These are phyloP conservation scores for Paramarasmius palmivorus DNA, from an alignment of 1,284 basidiomycete genomes.

Conservation along the genomic window DNA sequence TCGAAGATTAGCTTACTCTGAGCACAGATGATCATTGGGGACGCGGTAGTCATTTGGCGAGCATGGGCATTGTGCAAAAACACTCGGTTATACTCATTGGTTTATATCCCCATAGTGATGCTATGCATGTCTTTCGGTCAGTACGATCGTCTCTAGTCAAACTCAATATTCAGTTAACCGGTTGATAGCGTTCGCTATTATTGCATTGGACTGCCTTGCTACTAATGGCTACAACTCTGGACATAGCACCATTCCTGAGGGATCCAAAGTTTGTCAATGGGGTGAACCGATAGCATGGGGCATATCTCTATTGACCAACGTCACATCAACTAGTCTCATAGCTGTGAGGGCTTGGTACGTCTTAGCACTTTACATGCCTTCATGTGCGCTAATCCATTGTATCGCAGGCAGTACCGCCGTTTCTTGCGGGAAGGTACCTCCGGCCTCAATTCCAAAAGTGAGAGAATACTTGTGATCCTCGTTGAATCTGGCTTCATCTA, in stretches of 20 bases:
- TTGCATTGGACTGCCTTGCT: conserved; percentile 3
- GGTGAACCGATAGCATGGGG: conserved; percentile 9
- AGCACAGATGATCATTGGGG: conserved; percentile 8
- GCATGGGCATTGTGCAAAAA: conserved; percentile 5
- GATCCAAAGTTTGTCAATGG: conserved; percentile 6
- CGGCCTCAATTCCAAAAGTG: not conserved
- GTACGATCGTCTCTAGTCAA: not conserved
- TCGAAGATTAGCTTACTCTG: too few species aligned
- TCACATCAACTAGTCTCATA: conserved; percentile 6
- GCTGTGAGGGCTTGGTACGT: conserved; percentile 9
- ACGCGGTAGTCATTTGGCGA: conserved; percentile 10
- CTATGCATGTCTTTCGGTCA: not conserved
- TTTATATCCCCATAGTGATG: not conserved
- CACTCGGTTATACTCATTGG: not conserved
- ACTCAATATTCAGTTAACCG: too few species aligned
- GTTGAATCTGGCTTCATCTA: conserved; percentile 13
- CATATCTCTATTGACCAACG: conserved; percentile 8
- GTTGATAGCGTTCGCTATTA: conserved; percentile 2
- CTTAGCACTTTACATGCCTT: not conserved
- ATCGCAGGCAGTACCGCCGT: not conserved
- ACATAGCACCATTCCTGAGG: conserved; percentile 1
- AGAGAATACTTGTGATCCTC: conserved; percentile 4
- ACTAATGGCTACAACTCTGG: not conserved
- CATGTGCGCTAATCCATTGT: not conserved
- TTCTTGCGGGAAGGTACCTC: not conserved